phyloP scores from a whole-genome alignment of 2,329 filamentous ascomycete genomes.

The Trichoderma atroviride region DNA sequence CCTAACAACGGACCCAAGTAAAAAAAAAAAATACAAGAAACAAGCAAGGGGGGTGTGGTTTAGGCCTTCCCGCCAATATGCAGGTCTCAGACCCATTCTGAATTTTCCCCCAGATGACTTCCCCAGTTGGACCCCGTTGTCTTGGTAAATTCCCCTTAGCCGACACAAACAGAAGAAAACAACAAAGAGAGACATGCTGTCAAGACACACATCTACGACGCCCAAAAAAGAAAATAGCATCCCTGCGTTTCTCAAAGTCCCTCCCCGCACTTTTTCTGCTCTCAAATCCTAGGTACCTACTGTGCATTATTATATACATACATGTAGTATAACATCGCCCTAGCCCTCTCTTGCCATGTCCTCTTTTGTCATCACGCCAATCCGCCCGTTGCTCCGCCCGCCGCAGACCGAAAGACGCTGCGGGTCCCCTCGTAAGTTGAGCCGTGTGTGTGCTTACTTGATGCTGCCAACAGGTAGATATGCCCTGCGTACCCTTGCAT shows the following conservation, averaged over 20 bases:
- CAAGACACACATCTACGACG: too few species aligned
- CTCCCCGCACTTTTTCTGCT: not conserved
- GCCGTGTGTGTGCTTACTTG: slow-evolving; percentile 1
- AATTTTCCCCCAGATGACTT: not conserved
- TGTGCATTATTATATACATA: not conserved
- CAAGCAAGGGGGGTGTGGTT: not conserved
- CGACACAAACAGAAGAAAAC: not conserved
- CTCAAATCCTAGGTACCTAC: not conserved
- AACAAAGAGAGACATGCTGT: not conserved
- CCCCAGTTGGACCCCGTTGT: not conserved
- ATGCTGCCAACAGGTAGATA: not conserved
- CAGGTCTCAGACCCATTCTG: not conserved
- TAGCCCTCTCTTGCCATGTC: not conserved
- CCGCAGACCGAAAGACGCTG: not conserved
- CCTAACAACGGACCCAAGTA: not conserved
- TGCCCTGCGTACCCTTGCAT: not conserved
- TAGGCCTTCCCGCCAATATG: not conserved
- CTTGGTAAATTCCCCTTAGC: not conserved
- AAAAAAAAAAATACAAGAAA: not conserved
- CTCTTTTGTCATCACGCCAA: not conserved
- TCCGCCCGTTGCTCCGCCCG: not conserved
- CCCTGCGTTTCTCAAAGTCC: not conserved
- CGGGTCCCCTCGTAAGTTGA: not conserved
- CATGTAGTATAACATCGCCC: not conserved
- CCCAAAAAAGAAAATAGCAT: not conserved